Evolutionary conservation across 305 asterid species (phyloP).

Genomic region (Lippia alba): DNA sequence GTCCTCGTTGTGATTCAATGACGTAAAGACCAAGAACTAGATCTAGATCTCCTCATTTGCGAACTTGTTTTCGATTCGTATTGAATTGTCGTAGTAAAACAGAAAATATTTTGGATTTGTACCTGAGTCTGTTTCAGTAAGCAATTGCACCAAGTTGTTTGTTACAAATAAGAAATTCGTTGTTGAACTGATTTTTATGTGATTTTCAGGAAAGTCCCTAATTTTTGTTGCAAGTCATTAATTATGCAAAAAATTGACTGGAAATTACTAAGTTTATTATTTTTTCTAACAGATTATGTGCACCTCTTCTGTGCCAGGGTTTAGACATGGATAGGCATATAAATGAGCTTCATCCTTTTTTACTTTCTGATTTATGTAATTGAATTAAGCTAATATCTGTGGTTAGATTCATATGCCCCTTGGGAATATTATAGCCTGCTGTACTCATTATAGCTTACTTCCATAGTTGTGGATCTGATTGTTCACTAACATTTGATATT

Average conservation of each 20-base stretch:
- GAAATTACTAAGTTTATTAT: background rate
- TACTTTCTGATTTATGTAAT: background rate
- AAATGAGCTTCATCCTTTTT: background rate
- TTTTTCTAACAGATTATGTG: background rate
- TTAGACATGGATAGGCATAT: conserved; percentile 6
- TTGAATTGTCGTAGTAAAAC: conserved; percentile 11
- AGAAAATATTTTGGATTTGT: conserved; percentile 17
- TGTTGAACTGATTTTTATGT: conserved; percentile 12
- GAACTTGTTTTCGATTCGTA: background rate
- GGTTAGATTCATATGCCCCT: background rate
- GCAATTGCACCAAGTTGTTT: background rate
- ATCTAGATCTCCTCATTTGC: background rate
- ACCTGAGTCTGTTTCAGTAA: conserved; percentile 8
- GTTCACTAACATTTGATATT: conserved; percentile 12
- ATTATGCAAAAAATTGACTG: conserved; percentile 21
- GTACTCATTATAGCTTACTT: conserved; percentile 3
- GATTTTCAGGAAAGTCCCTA: conserved; percentile 1
- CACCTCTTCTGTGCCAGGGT: conserved; percentile 8
- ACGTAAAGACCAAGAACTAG: conserved; percentile 22
- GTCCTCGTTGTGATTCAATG: conserved; percentile 12
- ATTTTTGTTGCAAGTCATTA: conserved; percentile 25
- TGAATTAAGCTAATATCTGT: conserved; percentile 20
- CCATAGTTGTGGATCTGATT: conserved; percentile 9
- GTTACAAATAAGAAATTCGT: background rate
- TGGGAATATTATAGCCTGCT: conserved; percentile 4